Percentiles rank a stretch among this genome's conserved stretches.
Conservation (phyloP, 768 basidiomycete species). For the Amanita fuliginea region DNA sequence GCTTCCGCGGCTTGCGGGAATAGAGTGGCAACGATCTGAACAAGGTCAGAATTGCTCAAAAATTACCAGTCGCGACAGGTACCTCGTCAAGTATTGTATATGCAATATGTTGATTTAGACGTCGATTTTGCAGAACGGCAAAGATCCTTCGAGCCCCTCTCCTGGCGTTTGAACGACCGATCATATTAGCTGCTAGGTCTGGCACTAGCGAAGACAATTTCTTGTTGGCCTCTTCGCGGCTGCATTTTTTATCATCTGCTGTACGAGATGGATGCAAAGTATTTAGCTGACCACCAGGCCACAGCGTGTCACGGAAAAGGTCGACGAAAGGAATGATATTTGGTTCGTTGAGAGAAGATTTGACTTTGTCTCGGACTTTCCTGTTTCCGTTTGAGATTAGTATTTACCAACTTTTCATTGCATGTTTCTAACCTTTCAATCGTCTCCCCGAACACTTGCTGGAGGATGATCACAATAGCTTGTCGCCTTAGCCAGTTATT, state of each 20-base stretch:
- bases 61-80: neutral
- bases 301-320: slow-evolving; percentile 63
- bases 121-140: slow-evolving; percentile 84
- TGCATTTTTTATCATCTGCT: slow-evolving; percentile 66
- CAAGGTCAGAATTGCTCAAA: neutral
- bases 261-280: slow-evolving; percentile 55
- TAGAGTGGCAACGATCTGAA: slow-evolving; percentile 45
- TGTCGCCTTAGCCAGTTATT: slow-evolving; percentile 95
- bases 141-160: slow-evolving; percentile 89
- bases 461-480: slow-evolving; percentile 92
- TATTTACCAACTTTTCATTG: neutral
- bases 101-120: slow-evolving; percentile 89
- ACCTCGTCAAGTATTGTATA: slow-evolving; percentile 91
- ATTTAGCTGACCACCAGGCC: slow-evolving; percentile 77
- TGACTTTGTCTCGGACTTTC: slow-evolving; percentile 77
- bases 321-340: slow-evolving; percentile 57
- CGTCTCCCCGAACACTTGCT: slow-evolving; percentile 91
- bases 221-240: slow-evolving; percentile 79
- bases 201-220: slow-evolving; percentile 89
- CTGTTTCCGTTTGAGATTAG: slow-evolving; percentile 25
- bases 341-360: slow-evolving; percentile 52
- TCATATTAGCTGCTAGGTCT: slow-evolving; percentile 95
- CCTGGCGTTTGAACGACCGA: slow-evolving; percentile 91
- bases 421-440: slow-evolving; percentile 69
- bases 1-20: slow-evolving; percentile 37